Base-by-base conservation (phyloP, 2,329 filamentous ascomycete genomes). In the Blastomyces gilchristii region DNA sequence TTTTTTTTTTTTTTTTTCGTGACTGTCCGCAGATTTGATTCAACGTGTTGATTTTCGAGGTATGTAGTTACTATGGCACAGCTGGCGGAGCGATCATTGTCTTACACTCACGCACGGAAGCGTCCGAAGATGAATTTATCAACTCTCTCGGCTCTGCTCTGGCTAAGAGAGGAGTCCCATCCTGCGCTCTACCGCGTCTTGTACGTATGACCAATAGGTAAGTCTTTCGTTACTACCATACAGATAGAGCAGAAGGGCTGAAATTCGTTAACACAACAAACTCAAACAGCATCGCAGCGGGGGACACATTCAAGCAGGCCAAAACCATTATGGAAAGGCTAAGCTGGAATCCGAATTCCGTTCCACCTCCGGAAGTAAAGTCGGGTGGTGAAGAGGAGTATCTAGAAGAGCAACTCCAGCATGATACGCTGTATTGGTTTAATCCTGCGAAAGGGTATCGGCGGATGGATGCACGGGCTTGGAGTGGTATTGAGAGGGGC, bases 31-130 rank as follows among this genome's bases (percentile, higher is more conserved):
- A 14, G 41, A 7, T 22, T 49, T 16, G 25, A 7, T n/a, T 22
- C 16, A 14, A 18, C n/a, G 8, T 60, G 16, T 25, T 25, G 34
- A 49, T 54, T 34, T 25, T 95, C 2, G 75, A 84, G 56, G 76
- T 95, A 8, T 90, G 90, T 0, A 81, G 88, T 67, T 90, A 94
- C 70, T 91, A 96, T 70, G 90, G 90, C 28, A 82, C 90, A 37
- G 90, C 90, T 0, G 91, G 91, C 1, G 95, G 91, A 69, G 90
- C 86, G 0, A 87, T 88, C 8, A 74, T 94, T 1, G 77, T 90
- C 14, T 74, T 84, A 11, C 76, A 78, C n/a, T 52, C 18, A 5
- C 62, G 67, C 6, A 71, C 70, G 0, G 60, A 70, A 0, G 62
- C 67, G 4, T 65, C 67, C 12, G 72, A 78, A 65, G 64, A 63